Evolutionary conservation across 495 filamentous ascomycete genomes (phyloP).

Genomic region (Cryomyces antarcticus): DNA sequence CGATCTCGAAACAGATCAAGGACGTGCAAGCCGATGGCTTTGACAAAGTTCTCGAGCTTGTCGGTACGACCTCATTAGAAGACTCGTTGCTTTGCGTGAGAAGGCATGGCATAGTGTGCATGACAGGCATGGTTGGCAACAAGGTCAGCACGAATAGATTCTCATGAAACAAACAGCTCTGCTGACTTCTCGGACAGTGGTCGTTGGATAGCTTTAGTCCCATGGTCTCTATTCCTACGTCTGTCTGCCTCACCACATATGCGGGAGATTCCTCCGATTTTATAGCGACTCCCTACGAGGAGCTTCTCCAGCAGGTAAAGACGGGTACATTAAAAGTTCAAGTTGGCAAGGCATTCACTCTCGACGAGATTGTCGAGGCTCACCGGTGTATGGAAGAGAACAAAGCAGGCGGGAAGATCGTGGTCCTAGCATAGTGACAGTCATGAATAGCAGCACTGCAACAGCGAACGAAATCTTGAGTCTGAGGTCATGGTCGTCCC

Average conservation of each 20-base stretch:
- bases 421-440: slow-evolving; percentile 8
- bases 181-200: slow-evolving; percentile 14
- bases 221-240: slow-evolving; percentile 25
- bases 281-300: slow-evolving; percentile 25
- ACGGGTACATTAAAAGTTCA: slow-evolving; percentile 21
- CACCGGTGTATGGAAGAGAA: slow-evolving; percentile 19
- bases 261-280: slow-evolving; percentile 24
- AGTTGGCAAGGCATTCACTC: slow-evolving; percentile 25
- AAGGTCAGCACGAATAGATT: slow-evolving; percentile 22
- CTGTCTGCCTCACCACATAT: slow-evolving; percentile 26
- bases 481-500: too few species aligned
- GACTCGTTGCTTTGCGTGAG: slow-evolving; percentile 25
- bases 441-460: too few species aligned
- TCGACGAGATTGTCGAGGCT: slow-evolving; percentile 30
- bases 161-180: neutral
- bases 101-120: slow-evolving; percentile 25
- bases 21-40: slow-evolving; percentile 16
- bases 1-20: slow-evolving; percentile 17
- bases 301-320: slow-evolving; percentile 21
- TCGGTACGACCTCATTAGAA: slow-evolving; percentile 20
- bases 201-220: slow-evolving; percentile 23
- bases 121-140: slow-evolving; percentile 31
- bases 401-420: slow-evolving; percentile 14
- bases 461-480: too few species aligned
- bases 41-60: slow-evolving; percentile 30